Conservation (phyloP, 208 protist genomes). For the Entamoeba histolytica region DNA sequence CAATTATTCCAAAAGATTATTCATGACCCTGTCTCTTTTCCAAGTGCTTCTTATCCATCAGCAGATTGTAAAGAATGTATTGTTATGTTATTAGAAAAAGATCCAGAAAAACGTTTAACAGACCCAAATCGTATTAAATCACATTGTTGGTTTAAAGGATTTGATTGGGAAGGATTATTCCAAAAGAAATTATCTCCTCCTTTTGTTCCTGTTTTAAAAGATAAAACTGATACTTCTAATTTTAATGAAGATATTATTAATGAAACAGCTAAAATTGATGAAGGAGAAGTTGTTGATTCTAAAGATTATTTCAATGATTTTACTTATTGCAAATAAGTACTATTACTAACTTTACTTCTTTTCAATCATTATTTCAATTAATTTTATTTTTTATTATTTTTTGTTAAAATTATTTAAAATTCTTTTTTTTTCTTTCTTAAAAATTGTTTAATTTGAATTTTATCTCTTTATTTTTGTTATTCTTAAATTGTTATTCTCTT, state of each 20-base stretch:
- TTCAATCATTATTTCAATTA: too few relatives aligned
- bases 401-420: too few relatives aligned
- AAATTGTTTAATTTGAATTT: too few relatives aligned
- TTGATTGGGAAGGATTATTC: slow-evolving; percentile 60
- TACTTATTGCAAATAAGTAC: not conserved
- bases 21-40: slow-evolving; percentile 46
- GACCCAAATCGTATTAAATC: slow-evolving; percentile 54
- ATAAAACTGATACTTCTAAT: not conserved
- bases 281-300: not conserved
- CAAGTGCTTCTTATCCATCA: not conserved
- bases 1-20: slow-evolving; percentile 68
- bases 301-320: not conserved
- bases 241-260: not conserved
- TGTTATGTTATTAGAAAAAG: not conserved
- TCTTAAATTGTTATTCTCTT: too few relatives aligned
- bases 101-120: slow-evolving; percentile 8
- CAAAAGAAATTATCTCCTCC: slow-evolving; percentile 24
- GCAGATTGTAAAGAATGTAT: not conserved
- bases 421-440: too few relatives aligned
- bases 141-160: slow-evolving; percentile 70
- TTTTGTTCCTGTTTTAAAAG: slow-evolving; percentile 29
- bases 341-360: too few relatives aligned
- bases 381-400: too few relatives aligned
- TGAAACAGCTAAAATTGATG: not conserved
- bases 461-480: too few relatives aligned